Evolutionary conservation across 2,329 filamentous ascomycete species (phyloP).

Genomic region (Fusarium burgessii): DNA sequence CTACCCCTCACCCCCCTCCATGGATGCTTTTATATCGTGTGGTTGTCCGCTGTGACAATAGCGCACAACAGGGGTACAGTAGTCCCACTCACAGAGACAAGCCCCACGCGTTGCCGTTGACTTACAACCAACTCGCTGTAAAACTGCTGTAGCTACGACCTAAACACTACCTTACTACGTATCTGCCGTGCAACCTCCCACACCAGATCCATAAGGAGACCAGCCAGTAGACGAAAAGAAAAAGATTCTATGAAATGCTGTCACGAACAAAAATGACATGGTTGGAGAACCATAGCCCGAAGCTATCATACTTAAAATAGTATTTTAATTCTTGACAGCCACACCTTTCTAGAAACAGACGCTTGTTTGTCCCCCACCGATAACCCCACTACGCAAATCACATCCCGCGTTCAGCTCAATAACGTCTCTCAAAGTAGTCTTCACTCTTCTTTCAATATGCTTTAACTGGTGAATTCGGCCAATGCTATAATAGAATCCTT

Average conservation of each 20-base stretch:
- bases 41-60: slow-evolving; percentile 36
- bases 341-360: background rate
- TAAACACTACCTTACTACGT: background rate
- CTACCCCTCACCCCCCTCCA: slow-evolving; percentile 27
- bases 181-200: slow-evolving; percentile 5
- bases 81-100: slow-evolving; percentile 20
- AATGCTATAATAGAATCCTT: background rate
- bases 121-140: slow-evolving; percentile 14
- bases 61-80: slow-evolving; percentile 17
- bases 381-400: slow-evolving; percentile 39
- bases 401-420: slow-evolving; percentile 38
- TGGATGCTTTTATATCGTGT: slow-evolving; percentile 2
- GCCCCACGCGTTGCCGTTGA: slow-evolving; percentile 21
- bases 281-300: background rate
- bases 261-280: background rate
- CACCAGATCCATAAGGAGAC: background rate
- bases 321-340: background rate
- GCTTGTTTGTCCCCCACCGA: background rate
- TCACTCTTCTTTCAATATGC: slow-evolving; percentile 7
- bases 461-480: background rate
- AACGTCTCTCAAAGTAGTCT: background rate
- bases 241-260: background rate
- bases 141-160: background rate
- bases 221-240: background rate
- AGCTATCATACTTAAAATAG: too few species aligned